Base-by-base conservation (phyloP, 257 asterid species). In the Solanum bukasovii region DNA sequence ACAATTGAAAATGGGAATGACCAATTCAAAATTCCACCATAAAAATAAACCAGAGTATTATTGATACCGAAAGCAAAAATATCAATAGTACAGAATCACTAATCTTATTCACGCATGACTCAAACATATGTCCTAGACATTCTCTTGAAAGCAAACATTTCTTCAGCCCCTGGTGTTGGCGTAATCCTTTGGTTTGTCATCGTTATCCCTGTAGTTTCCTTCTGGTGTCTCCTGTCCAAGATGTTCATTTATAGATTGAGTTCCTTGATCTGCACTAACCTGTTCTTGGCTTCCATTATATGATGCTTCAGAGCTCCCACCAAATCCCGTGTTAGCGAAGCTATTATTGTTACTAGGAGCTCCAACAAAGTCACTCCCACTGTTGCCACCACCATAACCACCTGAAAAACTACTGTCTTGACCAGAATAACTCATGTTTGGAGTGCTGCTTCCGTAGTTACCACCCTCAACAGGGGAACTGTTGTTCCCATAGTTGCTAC, bases 101-200 rank as follows among this genome's bases (percentile, higher is more conserved):
- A 7, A 31, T 46, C 59, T 81, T 81, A 81, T 46, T 81, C 68
- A 79, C 42, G 40, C 38, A 81, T 8, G 85, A 44, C 85, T 81
- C 68, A 1, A 29, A 49, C 38, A 79, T 78, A 25, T 52, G 63
- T 49, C 70, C 70, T 27, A 46, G 31, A 49, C 44, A 49, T 49
- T 16, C 11, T 82, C 70, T 81, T 49, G 70, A 18, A 16, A 18
- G 68, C 5, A 79, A 40, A 16, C 25, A 3, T 82, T 18, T 18
- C 33, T 42, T 88, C 83, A 89, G 86, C 86, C 77, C 68, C 87
- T 91, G 31, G 77, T 88, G 49, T 88, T 87, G 84, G 85, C 90
- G 63, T 56, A 78, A 87, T 83, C 89, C 10, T 29, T 59, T 56
- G 86, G 82, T 44, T 79, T 89, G 40, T 88, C 90, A 38, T 63